These are phyloP conservation scores for Toxoplasma gondii DNA, from an alignment of 169 alveolate species.

Conservation along the genomic window DNA sequence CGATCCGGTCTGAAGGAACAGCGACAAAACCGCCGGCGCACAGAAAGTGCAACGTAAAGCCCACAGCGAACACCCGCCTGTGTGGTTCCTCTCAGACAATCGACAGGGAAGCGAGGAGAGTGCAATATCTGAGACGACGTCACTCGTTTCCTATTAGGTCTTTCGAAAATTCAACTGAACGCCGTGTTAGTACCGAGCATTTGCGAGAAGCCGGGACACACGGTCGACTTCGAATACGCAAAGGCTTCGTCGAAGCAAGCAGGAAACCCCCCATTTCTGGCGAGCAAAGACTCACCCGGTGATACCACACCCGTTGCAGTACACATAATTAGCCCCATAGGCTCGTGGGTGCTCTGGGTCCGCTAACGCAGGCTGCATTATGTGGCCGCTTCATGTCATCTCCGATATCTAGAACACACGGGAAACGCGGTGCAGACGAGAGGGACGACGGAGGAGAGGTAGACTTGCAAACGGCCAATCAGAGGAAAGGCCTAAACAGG, in stretches of 20 bases:
- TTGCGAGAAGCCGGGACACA: no score
- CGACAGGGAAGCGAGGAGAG: neutral
- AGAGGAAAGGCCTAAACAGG: neutral
- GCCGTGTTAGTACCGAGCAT: no score
- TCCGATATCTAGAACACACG: neutral
- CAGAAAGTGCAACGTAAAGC: neutral
- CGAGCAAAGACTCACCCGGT: neutral
- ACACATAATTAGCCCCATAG: slow-evolving; percentile 6
- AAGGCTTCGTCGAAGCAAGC: no score
- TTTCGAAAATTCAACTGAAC: no score
- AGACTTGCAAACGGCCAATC: neutral
- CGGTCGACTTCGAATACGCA: no score
- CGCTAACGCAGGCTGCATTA: neutral
- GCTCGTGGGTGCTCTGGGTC: neutral
- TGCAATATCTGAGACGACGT: no score
- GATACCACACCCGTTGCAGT: slow-evolving; percentile 13
- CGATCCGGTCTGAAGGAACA: neutral
- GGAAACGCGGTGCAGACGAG: neutral
- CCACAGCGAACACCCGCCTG: neutral
- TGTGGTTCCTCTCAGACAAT: neutral
- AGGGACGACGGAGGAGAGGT: neutral
- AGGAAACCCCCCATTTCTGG: no score
- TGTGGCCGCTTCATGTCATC: neutral
- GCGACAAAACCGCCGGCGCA: neutral
- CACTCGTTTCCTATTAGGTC: no score